Percentiles rank a stretch among this genome's conserved stretches.
Evolutionary conservation across 805 yeast species (phyloP).

Genomic region (Ogataea thermomethanolica): DNA sequence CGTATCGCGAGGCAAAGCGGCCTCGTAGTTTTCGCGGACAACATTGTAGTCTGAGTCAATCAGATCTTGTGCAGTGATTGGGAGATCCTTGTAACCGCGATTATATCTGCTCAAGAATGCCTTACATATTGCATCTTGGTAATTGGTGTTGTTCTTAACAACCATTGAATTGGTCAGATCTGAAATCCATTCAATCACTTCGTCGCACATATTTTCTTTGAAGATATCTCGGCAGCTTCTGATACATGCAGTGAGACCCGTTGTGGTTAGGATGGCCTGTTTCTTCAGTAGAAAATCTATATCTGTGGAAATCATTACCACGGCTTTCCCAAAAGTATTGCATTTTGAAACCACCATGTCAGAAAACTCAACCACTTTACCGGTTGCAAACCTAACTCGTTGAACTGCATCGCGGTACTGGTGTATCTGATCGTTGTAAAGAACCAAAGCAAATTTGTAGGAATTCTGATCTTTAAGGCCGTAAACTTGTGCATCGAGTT

Average conservation of each 20-base stretch:
- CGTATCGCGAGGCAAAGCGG: conserved; percentile 22
- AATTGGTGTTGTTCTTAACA: conserved; percentile 43
- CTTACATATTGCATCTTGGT: conserved; percentile 50
- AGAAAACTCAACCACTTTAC: conserved; percentile 61
- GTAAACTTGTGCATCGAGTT: conserved; percentile 39
- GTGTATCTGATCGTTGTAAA: conserved; percentile 78
- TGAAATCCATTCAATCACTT: conserved; percentile 61
- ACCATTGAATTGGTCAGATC: conserved; percentile 55
- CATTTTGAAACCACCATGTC: conserved; percentile 66
- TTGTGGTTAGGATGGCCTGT: conserved; percentile 53
- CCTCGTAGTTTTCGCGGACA: conserved; percentile 31
- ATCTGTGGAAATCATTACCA: conserved; percentile 56
- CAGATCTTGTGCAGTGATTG: conserved; percentile 13
- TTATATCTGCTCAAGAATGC: conserved; percentile 64
- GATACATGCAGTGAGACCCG: conserved; percentile 66
- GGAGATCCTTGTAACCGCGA: conserved; percentile 39
- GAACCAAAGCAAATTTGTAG: conserved; percentile 49
- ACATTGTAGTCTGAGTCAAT: conserved; percentile 31
- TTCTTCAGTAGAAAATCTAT: conserved; percentile 47
- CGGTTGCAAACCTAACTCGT: conserved; percentile 60
- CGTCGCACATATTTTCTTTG: conserved; percentile 78
- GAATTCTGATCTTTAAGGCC: conserved; percentile 42
- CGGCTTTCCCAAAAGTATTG: conserved; percentile 64
- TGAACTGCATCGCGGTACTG: conserved; percentile 73
- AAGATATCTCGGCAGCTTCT: conserved; percentile 65